Conservation (phyloP, 2,329 filamentous ascomycete genomes). For the Paecilomyces sp. region DNA sequence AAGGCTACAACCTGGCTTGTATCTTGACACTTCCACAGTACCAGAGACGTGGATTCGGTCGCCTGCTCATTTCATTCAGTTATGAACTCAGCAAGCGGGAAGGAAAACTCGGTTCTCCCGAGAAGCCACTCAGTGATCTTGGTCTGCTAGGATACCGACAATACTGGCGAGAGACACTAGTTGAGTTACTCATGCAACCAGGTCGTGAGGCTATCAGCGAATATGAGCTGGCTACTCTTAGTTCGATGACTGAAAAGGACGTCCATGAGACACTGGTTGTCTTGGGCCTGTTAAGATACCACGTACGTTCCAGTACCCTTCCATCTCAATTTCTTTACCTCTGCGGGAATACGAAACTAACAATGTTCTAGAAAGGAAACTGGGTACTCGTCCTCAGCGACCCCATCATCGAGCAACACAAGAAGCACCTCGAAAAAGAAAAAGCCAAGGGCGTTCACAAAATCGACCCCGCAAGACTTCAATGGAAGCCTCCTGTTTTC, state of each 20-base stretch:
- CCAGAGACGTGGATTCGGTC: conserved; percentile 88
- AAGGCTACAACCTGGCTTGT: conserved; percentile 96
- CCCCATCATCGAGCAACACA: conserved; percentile 62
- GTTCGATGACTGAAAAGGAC: conserved; percentile 96
- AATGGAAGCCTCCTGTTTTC: conserved; percentile 96
- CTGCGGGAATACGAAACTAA: conserved; percentile 9
- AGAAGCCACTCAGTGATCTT: conserved; percentile 92
- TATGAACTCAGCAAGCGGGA: conserved; percentile 96
- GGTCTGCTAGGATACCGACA: conserved; percentile 90
- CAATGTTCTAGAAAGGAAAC: conserved; percentile 61
- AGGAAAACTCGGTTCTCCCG: conserved; percentile 87
- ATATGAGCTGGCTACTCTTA: conserved; percentile 68
- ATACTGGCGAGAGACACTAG: conserved; percentile 94
- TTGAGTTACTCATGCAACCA: conserved; percentile 73
- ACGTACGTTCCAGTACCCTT: conserved; percentile 39
- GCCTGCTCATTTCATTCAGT: conserved; percentile 90
- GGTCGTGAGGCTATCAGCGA: conserved; percentile 66
- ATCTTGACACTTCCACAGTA: conserved; percentile 95
- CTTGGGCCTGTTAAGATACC: conserved; percentile 90
- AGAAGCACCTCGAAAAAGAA: conserved; percentile 69
- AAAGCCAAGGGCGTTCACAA: conserved; percentile 65
- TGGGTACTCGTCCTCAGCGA: conserved; percentile 93
- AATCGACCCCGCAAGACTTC: conserved; percentile 71
- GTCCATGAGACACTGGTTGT: conserved; percentile 92
- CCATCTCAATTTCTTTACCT: background rate